phyloP scores from a whole-genome alignment of 2,329 filamentous ascomycete species.

The Cercospora zeae-maydis region DNA sequence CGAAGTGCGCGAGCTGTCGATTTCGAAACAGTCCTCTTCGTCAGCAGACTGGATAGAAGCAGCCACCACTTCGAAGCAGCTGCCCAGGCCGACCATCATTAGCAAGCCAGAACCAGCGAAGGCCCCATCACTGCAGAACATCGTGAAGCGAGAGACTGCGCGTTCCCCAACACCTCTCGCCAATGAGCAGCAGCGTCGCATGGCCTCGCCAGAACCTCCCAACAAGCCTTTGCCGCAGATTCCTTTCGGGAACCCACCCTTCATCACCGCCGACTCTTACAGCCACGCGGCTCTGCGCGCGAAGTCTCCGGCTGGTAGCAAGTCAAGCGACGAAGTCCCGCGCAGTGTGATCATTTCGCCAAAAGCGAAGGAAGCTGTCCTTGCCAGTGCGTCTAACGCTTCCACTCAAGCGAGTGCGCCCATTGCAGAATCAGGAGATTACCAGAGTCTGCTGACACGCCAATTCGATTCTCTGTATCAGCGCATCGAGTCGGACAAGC shows the following conservation, averaged over 20 bases:
- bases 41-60: constrained; percentile 21
- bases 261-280: constrained; percentile 41
- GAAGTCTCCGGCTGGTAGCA: constrained; percentile 17
- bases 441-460: constrained; percentile 34
- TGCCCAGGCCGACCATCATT: constrained; percentile 17
- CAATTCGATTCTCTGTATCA: constrained; percentile 57
- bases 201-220: constrained; percentile 22
- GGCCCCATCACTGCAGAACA: constrained; percentile 17
- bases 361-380: constrained; percentile 1
- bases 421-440: constrained; percentile 5
- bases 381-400: constrained; percentile 6
- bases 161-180: constrained; percentile 19
- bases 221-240: constrained; percentile 28
- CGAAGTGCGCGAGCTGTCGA: constrained; percentile 63
- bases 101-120: constrained; percentile 29
- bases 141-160: constrained; percentile 23
- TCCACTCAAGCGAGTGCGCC: constrained; percentile 15
- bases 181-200: constrained; percentile 17
- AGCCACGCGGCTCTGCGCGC: constrained; percentile 34
- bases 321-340: constrained; percentile 20
- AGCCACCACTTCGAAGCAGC: constrained; percentile 18
- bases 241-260: constrained; percentile 31
- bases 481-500: constrained; percentile 66
- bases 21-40: constrained; percentile 17
- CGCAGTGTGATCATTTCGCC: constrained; percentile 21